Evolutionary conservation across 257 asterid species (phyloP).

Genomic region (Parsonsia alboflavescens): DNA sequence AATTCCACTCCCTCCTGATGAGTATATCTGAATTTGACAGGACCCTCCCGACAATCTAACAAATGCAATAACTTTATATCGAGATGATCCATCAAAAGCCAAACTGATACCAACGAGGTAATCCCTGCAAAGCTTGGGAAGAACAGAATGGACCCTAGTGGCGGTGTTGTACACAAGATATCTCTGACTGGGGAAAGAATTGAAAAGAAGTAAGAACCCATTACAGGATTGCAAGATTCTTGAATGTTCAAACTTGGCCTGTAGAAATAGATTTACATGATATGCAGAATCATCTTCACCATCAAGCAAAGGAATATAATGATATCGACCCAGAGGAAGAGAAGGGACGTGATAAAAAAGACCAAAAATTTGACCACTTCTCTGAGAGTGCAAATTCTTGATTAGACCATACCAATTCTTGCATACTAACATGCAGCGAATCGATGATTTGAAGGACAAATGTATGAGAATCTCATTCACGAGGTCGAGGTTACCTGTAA

Average conservation of each 20-base stretch:
- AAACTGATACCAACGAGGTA: conserved; percentile 5
- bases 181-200: not conserved
- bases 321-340: not conserved
- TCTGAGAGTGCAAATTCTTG: not conserved
- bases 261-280: not conserved
- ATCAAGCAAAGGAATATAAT: conserved; percentile 2
- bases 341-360: conserved; percentile 9
- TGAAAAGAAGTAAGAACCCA: conserved; percentile 13
- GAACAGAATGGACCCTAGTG: not conserved
- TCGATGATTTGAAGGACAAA: conserved; percentile 1
- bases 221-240: conserved; percentile 11
- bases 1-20: not conserved
- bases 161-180: conserved; percentile 5
- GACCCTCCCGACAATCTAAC: not conserved
- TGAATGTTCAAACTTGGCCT: not conserved
- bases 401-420: not conserved
- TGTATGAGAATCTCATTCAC: conserved; percentile 1
- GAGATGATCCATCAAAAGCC: not conserved
- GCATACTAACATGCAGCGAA: conserved; percentile 13
- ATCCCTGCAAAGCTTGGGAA: conserved; percentile 1
- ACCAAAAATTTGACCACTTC: not conserved
- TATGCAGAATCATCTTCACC: not conserved
- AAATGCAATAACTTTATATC: conserved; percentile 7
- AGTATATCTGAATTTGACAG: not conserved
- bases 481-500: conserved; percentile 14